Percentiles rank a stretch among this genome's conserved stretches.
Evolutionary conservation across 768 basidiomycete species (phyloP).

Genomic region (Filobasidium floriforme): DNA sequence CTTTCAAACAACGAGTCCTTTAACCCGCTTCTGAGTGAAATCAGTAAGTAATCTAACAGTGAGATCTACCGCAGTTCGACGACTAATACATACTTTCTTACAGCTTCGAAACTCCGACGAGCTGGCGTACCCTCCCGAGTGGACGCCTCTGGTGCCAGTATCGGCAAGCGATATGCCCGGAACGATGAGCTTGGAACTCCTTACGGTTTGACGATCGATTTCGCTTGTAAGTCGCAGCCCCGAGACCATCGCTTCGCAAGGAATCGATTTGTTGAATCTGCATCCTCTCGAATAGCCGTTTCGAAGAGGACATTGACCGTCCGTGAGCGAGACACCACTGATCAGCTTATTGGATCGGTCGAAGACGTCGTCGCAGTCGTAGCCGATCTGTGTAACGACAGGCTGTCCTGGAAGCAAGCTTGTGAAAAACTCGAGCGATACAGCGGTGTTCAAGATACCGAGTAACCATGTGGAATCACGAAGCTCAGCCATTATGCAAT

Average conservation of each 20-base stretch:
- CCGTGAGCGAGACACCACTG: constrained; percentile 88
- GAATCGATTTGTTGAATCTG: neutral
- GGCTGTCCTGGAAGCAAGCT: constrained; percentile 69
- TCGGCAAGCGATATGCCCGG: constrained; percentile 92
- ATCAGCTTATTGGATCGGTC: constrained; percentile 80
- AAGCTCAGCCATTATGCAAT: neutral
- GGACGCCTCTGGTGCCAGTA: constrained; percentile 89
- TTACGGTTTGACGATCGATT: constrained; percentile 91
- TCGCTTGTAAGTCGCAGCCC: constrained; percentile 60
- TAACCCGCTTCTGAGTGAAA: constrained; percentile 71
- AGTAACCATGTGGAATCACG: constrained; percentile 13
- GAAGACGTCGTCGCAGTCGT: constrained; percentile 81
- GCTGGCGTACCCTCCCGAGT: constrained; percentile 87
- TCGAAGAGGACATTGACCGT: constrained; percentile 90
- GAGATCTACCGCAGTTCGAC: neutral
- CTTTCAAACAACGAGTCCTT: constrained; percentile 79
- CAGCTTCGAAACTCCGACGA: constrained; percentile 76
- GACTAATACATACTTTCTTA: neutral
- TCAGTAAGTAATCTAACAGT: constrained; percentile 60
- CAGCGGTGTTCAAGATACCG: constrained; percentile 78
- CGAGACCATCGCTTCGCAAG: too few species aligned
- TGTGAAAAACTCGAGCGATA: constrained; percentile 65
- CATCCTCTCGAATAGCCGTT: constrained; percentile 55
- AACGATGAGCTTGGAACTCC: constrained; percentile 99
- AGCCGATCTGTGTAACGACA: constrained; percentile 67